Base-by-base conservation (phyloP, 208 protist genomes). In the Borovskyia barvae region DNA sequence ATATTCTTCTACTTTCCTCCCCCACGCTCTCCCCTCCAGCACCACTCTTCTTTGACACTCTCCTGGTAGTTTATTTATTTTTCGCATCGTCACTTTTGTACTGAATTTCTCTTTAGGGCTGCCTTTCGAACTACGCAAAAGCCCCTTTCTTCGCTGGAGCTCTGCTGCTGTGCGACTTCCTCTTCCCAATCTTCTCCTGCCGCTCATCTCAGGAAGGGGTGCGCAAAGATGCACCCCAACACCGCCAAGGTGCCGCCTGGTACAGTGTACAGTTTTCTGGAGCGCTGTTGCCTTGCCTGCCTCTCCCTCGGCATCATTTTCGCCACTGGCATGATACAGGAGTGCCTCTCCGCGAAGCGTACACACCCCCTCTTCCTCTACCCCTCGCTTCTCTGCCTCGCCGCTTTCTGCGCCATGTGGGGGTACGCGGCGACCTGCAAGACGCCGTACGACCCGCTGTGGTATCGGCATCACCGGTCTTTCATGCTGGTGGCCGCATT, bases 391-490 rank as follows among this genome's bases (percentile, higher is more conserved):
- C 20, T 73, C 1, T 67, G 73, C 33, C 90, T 78, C 63, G 66
- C 43, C 24, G 40, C 82, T 17, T 92, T 95, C 63, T 72, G 63
- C 41, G 42, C 42, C 28, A 73, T 93, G 55, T 93, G 90, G 90
- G 50, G 73, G 17, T 92, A 91, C 65, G 80, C 76, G 19, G 66
- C 72, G 12, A 45, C 54, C 12, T 74, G 64, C 37, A 60, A 92
- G 49, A 76, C 78, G 26, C 66, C 67, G 36, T 77, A 75, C 40
- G 68, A 92, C 49, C 56, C 67, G 4, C 55, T 66, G 43, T 93
- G 85, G 90, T 82, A 72, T 53, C 68, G 85, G 35, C 68, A 68
- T 9, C 73, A 93, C 49, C 74, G 80, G 66, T 42, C 43, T 9
- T 81, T 85, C 37, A 45, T 96, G 14, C 47, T 70, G 17, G 26